Base-by-base conservation (phyloP, 345 rosid species). In the Zanthoxylum bungeanum region DNA sequence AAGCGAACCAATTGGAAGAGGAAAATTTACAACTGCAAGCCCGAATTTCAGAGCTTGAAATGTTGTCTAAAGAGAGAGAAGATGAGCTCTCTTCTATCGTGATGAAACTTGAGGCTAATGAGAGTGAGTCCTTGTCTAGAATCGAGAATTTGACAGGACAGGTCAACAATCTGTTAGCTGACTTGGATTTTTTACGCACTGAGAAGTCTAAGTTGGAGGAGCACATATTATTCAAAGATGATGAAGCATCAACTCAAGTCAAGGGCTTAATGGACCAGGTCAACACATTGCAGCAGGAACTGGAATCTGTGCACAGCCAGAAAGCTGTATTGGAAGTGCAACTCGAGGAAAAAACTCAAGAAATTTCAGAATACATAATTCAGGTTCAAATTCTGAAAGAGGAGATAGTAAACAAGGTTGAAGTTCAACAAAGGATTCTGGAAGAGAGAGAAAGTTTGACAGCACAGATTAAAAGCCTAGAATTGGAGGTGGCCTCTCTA, bases 161-260 rank as follows among this genome's bases (percentile, higher is more conserved):
- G 76, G 27, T 86, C 36, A 75, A 83, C 62, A 72, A 66, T 71
- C 74, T 85, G 75, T 77, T 77, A 62, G 75, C 62, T 39, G 85
- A 77, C 33, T 44, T 84, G 75, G 87, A 80, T 69, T 77, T 83
- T 17, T 58, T 80, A 69, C 73, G 66, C 39, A 59, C 70, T 44
- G 78, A 87, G 77, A 93, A 87, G 49, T 74, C 80, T 58, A 88
- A 89, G 74, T 70, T 91, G 83, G 96, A 91, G 79, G 89, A 78
- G 74, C 84, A 77, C 64, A 79, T 89, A 30, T 80, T 71, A 37
- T 70, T 56, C 37, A 83, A 69, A 76, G 77, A 81, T 14, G 78
- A 84, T 28, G 97, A 89, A 87, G 85, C 86, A 62, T 83, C 85
- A 5, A 51, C 25, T 64, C 88, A 59, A 66, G 71, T 83, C 52